Evolutionary conservation across 805 yeast species (phyloP), one percentile per base, ranked within the genome.

Genomic region (Candida montana): DNA sequence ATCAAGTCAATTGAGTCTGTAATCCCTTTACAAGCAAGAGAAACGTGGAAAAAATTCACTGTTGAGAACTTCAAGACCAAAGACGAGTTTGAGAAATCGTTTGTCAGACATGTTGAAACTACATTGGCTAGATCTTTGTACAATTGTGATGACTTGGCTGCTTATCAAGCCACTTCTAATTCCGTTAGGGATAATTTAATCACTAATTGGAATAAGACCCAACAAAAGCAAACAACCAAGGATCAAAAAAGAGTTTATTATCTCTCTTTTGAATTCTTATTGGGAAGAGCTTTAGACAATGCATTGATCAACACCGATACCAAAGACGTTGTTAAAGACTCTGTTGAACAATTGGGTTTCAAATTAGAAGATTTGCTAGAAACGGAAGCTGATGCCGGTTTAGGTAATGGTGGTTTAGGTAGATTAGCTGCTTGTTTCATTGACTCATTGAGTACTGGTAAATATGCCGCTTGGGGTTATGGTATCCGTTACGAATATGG

Each of bases 401-500:
- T 89, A 41, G 97, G 97, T 56, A 90, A 90, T 57, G 97, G 97
- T 59, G 97, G 97, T 49, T 69, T 89, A 42, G 97, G 97, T 48
- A 78, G 97, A 60, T 71, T 89, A 58, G 96, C 96, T 18, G 96
- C 96, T 17, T 90, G 96, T 65, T 89, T 88, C 59, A 77, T 89
- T 36, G 96, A 90, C 65, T 87, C 96, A 2, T 68, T 89, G 60
- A 78, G 93, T 28, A 80, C 95, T 5, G 83, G 85, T 50, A 81
- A 85, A 62, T 86, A 85, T 62, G 88, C 95, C 15, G 95, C 95
- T 39, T 89, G 97, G 97, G 97, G 97, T 49, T 89, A 89, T 62
- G 96, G 97, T 46, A 69, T 89, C 52, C 82, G 95, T 60, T 89
- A 89, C 67, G 88, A 88, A 64, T 89, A 90, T 59, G 97, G 97